These are phyloP conservation scores for Funneliformis mosseae DNA, from an alignment of 192 early-diverging fungal genomes.

Conservation along the genomic window DNA sequence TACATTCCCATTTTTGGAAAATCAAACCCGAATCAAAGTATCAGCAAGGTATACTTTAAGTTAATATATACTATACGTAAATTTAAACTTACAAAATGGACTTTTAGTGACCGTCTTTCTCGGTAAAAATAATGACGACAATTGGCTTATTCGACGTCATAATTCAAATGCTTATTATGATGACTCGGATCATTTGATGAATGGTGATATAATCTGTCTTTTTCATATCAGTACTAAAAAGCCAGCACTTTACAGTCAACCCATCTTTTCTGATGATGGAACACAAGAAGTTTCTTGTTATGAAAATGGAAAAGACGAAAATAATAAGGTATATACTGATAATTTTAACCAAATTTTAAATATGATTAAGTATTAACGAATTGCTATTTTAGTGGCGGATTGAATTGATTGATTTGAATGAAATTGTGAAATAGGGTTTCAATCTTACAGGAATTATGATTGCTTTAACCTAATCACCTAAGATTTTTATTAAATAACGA, in stretches of 20 bases:
- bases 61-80: background rate
- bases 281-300: background rate
- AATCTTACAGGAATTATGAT: too few relatives aligned
- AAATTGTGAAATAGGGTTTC: too few relatives aligned
- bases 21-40: background rate
- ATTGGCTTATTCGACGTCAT: constrained; percentile 2
- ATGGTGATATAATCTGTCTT: background rate
- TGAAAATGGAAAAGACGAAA: background rate
- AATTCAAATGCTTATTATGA: background rate
- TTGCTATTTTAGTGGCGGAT: too few relatives aligned
- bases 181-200: background rate
- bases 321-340: background rate
- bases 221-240: background rate
- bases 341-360: too few relatives aligned
- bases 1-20: background rate
- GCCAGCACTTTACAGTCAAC: constrained; percentile 2
- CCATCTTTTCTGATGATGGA: background rate
- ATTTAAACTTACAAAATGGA: background rate
- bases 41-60: background rate
- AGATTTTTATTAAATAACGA: too few relatives aligned
- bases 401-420: too few relatives aligned
- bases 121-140: background rate
- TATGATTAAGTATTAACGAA: too few relatives aligned
- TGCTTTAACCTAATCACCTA: too few relatives aligned
- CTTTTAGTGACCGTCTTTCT: background rate